Evolutionary conservation across 768 basidiomycete genomes (phyloP), one percentile per base, ranked within the genome.

Genomic region (Strobilomyces echinocephalus): DNA sequence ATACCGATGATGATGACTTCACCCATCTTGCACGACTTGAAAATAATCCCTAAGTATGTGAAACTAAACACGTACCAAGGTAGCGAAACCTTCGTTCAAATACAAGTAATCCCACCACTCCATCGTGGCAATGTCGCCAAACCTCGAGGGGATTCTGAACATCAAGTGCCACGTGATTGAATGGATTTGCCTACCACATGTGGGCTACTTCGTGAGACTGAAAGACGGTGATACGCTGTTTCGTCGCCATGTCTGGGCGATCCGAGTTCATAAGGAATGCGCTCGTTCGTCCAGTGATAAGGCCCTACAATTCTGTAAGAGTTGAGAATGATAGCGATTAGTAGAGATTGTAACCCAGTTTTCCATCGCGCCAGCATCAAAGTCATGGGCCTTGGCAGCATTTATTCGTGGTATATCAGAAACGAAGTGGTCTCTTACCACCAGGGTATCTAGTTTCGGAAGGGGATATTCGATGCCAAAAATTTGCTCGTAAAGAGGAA

Each of bases 81-180:
- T 91, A 5, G 91, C 89, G 67, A 93, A 91, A n/a, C 91, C 87
- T 83, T 90, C 88, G 57, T 88, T 90, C 53, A 90, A 71, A 69
- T 88, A 89, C 45, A 91, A 76, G 67, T 88, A 85, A 56, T 88
- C 83, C 89, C 90, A 93, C 90, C 91, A 92, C 62, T 82, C 82
- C 92, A 95, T 94, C 0, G 92, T 95, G 7, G 90, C 87, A 61
- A 97, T 88, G 66, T 95, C 86, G 24, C 93, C 94, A 61, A 95
- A 95, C 91, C 90, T 61, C 14, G 39, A 59, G 18, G 21, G 30
- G 20, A 18, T 43, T 20, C 76, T 58, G 28, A 50, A 16, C n/a
- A 42, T 28, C 21, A 31, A 34, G 7, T 33, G 35, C 35, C 18
- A 18, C 11, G 3, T 46, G 8, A 11, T 12, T 21, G 7, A 46